Percentiles rank a stretch among this genome's conserved stretches.
Evolutionary conservation across 805 yeast species (phyloP).

Genomic region (Schizosaccharomyces pombe): ASM294v3 CU329670.1:2833501-2834000

Average conservation of each 20-base stretch:
- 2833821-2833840: slow-evolving; percentile 38
- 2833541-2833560: background rate
- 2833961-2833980: background rate
- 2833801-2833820: slow-evolving; percentile 97
- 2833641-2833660: slow-evolving; percentile 65
- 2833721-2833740: slow-evolving; percentile 95
- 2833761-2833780: slow-evolving; percentile 44
- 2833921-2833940: slow-evolving; percentile 2
- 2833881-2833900: slow-evolving; percentile 83
- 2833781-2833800: slow-evolving; percentile 56
- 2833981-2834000: background rate
- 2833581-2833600: slow-evolving; percentile 8
- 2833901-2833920: slow-evolving; percentile 40
- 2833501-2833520: slow-evolving; percentile 53
- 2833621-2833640: slow-evolving; percentile 94
- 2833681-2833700: slow-evolving; percentile 37
- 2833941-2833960: background rate
- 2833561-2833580: background rate
- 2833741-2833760: slow-evolving; percentile 79
- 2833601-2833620: slow-evolving; percentile 29
- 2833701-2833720: slow-evolving; percentile 76
- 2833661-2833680: slow-evolving; percentile 31
- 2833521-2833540: slow-evolving; percentile 26
- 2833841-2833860: slow-evolving; percentile 41
- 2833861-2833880: slow-evolving; percentile 80